A percentile compares a stretch with the other conserved stretches of the same genome.
phyloP scores from a whole-genome alignment of 352 stramenopile genomes.

The Elongisporangium anandrum region DNA sequence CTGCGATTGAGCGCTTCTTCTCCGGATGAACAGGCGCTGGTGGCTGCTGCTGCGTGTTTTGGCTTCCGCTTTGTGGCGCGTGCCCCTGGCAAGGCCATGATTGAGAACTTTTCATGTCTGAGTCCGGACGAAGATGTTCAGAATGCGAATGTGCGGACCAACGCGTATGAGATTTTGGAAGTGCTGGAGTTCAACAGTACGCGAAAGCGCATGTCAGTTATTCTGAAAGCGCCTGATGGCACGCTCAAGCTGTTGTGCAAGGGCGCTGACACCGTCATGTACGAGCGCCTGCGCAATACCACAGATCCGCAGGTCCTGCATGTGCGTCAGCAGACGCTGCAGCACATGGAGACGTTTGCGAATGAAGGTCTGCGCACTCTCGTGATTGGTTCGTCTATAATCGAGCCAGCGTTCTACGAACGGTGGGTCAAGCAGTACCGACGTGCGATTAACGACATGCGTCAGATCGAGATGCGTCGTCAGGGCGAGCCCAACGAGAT shows the following conservation, averaged over 20 bases:
- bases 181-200: slow-evolving; percentile 95
- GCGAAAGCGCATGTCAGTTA: slow-evolving; percentile 94
- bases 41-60: slow-evolving; percentile 78
- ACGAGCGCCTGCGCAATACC: slow-evolving; percentile 60
- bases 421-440: slow-evolving; percentile 68
- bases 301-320: slow-evolving; percentile 37
- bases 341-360: slow-evolving; percentile 88
- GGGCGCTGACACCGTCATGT: slow-evolving; percentile 89
- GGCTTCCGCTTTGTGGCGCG: slow-evolving; percentile 79
- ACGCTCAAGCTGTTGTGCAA: slow-evolving; percentile 81
- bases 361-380: slow-evolving; percentile 88
- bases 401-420: slow-evolving; percentile 60
- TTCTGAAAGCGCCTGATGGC: slow-evolving; percentile 57
- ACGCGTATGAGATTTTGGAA: slow-evolving; percentile 85
- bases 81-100: slow-evolving; percentile 61
- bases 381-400: slow-evolving; percentile 64
- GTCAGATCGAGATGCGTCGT: slow-evolving; percentile 76
- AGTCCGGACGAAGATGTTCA: slow-evolving; percentile 15
- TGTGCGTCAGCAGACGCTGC: slow-evolving; percentile 61
- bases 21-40: slow-evolving; percentile 87
- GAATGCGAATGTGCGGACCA: slow-evolving; percentile 18
- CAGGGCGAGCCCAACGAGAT: slow-evolving; percentile 77
- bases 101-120: slow-evolving; percentile 68
- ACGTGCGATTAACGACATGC: slow-evolving; percentile 80
- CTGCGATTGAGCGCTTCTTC: slow-evolving; percentile 89